Base-by-base conservation (phyloP, 2,329 filamentous ascomycete species). In the Shiraia sp. region DNA sequence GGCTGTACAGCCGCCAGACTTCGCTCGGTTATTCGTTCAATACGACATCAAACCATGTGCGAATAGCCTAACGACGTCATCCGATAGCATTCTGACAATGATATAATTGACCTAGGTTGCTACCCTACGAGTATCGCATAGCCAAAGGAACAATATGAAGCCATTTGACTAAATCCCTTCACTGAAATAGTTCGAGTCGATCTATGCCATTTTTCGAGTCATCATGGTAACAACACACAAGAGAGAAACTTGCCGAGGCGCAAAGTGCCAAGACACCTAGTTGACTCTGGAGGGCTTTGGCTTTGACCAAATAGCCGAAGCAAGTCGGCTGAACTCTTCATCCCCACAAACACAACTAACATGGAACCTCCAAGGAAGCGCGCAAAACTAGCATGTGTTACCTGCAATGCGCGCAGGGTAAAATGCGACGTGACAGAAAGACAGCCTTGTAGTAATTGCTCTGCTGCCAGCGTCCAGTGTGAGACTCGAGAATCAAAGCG, bases 381-480 rank as follows among this genome's bases (percentile, higher is more conserved):
- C 31, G 72, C 73, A 22, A 72, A 70, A 44, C 60, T 72, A 42
- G 72, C 73, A 6, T 76, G 73, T 45, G 59, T 68, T 26, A 66
- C 68, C 16, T 75, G 73, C 47, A 74, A 75, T 42, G 57, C 69
- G n/a, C 69, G 72, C 23, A 66, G 72, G 24, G 72, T 75, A 25
- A 72, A 72, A 37, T 76, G 73, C 47, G 69, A 75, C 59, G 73
- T 75, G n/a, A 63, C 71, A 10, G 70, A 74, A 30, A 59, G 55
- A 40, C 72, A 65, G n/a, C 72, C 72, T 5, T 75, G 72, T 45
- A 56, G 61, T 26, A 75, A 75, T 40, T 76, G 73, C 40, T 51
- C 63, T 23, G 46, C 64, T 4, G 62, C 63, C 35, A 65, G 67
- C 34, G 55, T 68, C 2, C 41, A 61, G 8, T 75, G 72, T 48